phyloP scores from a whole-genome alignment of 257 asterid species.

The Plectranthus barbatus region DNA sequence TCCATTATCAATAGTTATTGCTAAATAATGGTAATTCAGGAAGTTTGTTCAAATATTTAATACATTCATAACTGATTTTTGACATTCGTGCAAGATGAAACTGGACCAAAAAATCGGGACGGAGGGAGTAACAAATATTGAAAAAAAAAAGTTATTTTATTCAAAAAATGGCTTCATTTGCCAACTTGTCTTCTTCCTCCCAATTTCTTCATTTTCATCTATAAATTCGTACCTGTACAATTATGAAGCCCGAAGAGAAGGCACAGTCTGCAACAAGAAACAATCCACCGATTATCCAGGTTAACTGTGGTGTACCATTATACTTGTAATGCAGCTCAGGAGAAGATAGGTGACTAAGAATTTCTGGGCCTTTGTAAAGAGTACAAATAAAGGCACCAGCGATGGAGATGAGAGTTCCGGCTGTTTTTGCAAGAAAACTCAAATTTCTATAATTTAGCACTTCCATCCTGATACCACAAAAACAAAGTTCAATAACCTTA shows the following conservation, averaged over 20 bases:
- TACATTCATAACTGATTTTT: too few relatives aligned
- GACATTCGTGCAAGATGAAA: too few relatives aligned
- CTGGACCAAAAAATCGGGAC: too few relatives aligned
- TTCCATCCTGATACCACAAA: slow-evolving; percentile 58
- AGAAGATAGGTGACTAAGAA: slow-evolving; percentile 26
- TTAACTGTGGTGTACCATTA: slow-evolving; percentile 30
- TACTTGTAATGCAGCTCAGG: slow-evolving; percentile 15
- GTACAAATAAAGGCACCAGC: slow-evolving; percentile 76
- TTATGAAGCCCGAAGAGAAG: slow-evolving; percentile 48
- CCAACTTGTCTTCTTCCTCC: not conserved
- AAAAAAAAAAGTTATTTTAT: not conserved
- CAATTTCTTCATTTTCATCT: not conserved
- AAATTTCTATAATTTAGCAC: slow-evolving; percentile 42
- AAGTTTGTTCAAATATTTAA: too few relatives aligned
- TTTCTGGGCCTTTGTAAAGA: slow-evolving; percentile 70
- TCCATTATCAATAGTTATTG: too few relatives aligned
- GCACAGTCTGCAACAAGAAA: slow-evolving; percentile 66
- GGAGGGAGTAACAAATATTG: too few relatives aligned
- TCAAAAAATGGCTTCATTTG: not conserved
- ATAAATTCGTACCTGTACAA: slow-evolving; percentile 51
- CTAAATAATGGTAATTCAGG: too few relatives aligned
- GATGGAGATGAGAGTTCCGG: slow-evolving; percentile 71
- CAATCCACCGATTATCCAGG: slow-evolving; percentile 60
- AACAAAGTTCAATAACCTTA: slow-evolving; percentile 9
- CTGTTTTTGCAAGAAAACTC: slow-evolving; percentile 56